Conservation (phyloP, 371 early-diverging fungal genomes). For the Actinomortierella ambigua region DNA sequence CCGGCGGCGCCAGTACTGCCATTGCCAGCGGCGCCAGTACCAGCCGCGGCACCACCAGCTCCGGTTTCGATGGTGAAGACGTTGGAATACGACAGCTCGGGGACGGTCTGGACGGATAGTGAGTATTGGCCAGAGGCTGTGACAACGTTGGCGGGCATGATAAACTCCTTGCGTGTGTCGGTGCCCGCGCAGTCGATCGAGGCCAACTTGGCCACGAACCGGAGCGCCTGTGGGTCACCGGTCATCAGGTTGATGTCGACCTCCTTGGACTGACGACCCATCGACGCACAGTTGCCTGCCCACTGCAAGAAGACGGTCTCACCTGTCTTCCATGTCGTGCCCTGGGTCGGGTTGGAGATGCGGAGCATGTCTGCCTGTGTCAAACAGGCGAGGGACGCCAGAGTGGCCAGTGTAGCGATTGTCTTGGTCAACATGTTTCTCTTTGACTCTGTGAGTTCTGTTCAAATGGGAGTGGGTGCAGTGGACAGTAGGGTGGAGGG, state of each 20-base stretch:
- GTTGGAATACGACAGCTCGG: slow-evolving; percentile 31
- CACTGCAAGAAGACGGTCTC: slow-evolving; percentile 37
- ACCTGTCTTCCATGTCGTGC: slow-evolving; percentile 30
- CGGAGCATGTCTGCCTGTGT: slow-evolving; percentile 26
- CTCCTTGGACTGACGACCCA: slow-evolving; percentile 19
- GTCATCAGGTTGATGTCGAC: slow-evolving; percentile 40
- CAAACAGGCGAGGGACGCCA: slow-evolving; percentile 11
- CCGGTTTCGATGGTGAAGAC: slow-evolving; percentile 20
- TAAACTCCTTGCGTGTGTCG: slow-evolving; percentile 35
- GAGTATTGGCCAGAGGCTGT: slow-evolving; percentile 18
- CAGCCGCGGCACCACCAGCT: neutral
- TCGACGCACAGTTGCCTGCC: slow-evolving; percentile 35
- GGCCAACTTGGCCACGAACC: slow-evolving; percentile 32
- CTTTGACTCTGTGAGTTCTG: too few relatives aligned
- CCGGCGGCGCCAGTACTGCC: too few relatives aligned
- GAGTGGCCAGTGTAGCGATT: slow-evolving; percentile 10
- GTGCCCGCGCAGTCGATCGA: slow-evolving; percentile 31
- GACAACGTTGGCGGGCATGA: slow-evolving; percentile 23
- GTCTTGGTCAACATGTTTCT: slow-evolving; percentile 34
- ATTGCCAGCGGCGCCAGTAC: neutral
- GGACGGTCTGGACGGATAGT: slow-evolving; percentile 35
- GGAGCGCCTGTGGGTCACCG: slow-evolving; percentile 19
- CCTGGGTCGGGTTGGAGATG: slow-evolving; percentile 36
- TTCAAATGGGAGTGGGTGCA: too few relatives aligned
- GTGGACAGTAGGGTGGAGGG: too few relatives aligned